Base-by-base conservation (phyloP, 1,139 yeast species). In the Lodderomyces orthopsilosis region DNA sequence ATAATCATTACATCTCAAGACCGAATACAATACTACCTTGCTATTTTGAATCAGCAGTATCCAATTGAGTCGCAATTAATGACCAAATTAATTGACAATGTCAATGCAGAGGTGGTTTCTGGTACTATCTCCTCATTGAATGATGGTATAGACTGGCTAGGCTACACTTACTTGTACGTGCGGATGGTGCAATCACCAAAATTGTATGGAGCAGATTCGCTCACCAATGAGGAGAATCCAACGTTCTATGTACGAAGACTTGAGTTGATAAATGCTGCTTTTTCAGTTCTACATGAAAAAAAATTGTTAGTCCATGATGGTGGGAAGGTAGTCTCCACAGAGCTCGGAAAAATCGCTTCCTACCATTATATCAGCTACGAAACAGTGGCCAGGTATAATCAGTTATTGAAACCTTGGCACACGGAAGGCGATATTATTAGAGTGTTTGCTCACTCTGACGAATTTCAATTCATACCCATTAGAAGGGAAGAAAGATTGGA, bases 31-130 rank as follows among this genome's bases (percentile, higher is more conserved):
- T 91, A 90, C 57, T 93, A 90, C 57, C 72, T 93, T 59, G 95
- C 97, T 0, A 76, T 93, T 21, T 70, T 91, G 52, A 91, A 89
- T 59, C 95, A 91, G 51, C 96, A 91, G 57, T 66, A 91, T 32
- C 96, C 98, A 0, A 91, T 93, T 41, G 98, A 93, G 61, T 88
- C 96, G 2, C 96, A 89, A 57, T 63, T 93, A 47, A 77, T 88
- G 69, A 65, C 83, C 19, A 80, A 75, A 50, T 59, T 93, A 21
- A 82, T 85, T 0, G 97, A 90, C 59, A 77, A 68, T 48, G 55
- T 93, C 39, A 93, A 93, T 63, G 98, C 98, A 0, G 98, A 93
- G 60, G 70, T 93, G 38, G 95, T 83, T 1, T 61, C 80, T 7
- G 96, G 96, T 0, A 72, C 83, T 1, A 75, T 93, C 1, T 66